These are phyloP conservation scores for Elongisporangium senticosum DNA, from an alignment of 352 stramenopile species.

Conservation along the genomic window DNA sequence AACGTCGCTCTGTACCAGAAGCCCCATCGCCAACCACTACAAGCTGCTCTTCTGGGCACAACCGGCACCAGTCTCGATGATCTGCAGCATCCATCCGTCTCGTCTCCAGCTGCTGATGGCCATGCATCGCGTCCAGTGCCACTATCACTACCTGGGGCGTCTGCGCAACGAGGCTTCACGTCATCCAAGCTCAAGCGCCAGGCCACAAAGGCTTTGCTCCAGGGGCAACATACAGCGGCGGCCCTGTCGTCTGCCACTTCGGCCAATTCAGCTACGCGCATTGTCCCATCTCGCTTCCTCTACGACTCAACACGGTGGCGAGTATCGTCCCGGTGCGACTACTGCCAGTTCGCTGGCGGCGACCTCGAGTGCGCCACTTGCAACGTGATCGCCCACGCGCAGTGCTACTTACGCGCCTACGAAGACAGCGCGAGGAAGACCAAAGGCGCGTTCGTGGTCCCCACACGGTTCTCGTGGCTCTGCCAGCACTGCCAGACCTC, in stretches of 20 bases:
- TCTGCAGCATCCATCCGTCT: background rate
- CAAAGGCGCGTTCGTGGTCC: conserved; percentile 51
- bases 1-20: conserved; percentile 24
- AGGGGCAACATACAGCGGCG: background rate
- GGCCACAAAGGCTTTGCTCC: background rate
- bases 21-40: conserved; percentile 25
- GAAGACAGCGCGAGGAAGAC: conserved; percentile 25
- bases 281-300: conserved; percentile 39
- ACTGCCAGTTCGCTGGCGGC: conserved; percentile 50
- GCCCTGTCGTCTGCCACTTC: conserved; percentile 1
- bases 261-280: background rate
- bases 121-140: background rate
- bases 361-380: conserved; percentile 64
- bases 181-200: conserved; percentile 11
- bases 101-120: background rate
- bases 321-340: conserved; percentile 46
- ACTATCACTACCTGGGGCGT: background rate
- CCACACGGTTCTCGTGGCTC: conserved; percentile 51
- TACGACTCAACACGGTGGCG: conserved; percentile 36
- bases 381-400: conserved; percentile 56
- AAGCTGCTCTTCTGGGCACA: conserved; percentile 12
- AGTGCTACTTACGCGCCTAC: conserved; percentile 45
- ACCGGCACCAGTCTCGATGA: background rate
- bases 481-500: conserved; percentile 41
- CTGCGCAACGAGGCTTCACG: conserved; percentile 14